A percentile compares a stretch with the other conserved stretches of the same genome.
These are phyloP conservation scores for Eutypella sp. DNA, from an alignment of 2,329 filamentous ascomycete genomes.

Conservation along the genomic window DNA sequence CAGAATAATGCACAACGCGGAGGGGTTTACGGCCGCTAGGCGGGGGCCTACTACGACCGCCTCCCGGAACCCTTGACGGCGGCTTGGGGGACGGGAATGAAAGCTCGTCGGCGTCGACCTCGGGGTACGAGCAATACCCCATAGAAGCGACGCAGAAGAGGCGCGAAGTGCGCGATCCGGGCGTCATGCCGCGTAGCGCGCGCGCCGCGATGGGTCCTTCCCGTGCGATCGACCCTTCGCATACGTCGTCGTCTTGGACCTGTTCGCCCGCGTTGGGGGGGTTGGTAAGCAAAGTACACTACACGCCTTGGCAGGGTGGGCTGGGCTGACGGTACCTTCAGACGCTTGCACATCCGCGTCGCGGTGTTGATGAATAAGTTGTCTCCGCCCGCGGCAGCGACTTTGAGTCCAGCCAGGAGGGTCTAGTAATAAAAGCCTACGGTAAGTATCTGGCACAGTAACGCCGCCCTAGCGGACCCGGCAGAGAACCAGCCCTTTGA, in stretches of 20 bases:
- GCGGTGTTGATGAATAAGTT: constrained; percentile 17
- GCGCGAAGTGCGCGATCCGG: constrained; percentile 45
- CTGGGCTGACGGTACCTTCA: constrained; percentile 10
- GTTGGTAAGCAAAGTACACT: not conserved
- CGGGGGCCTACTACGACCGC: constrained; percentile 15
- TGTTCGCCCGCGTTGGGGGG: constrained; percentile 20
- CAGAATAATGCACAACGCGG: constrained; percentile 54
- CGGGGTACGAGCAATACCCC: constrained; percentile 48
- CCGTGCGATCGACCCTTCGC: constrained; percentile 43
- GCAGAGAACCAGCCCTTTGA: not conserved
- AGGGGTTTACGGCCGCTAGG: constrained; percentile 43
- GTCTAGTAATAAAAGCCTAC: constrained; percentile 6
- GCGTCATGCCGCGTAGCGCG: constrained; percentile 39
- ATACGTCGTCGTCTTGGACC: constrained; percentile 51
- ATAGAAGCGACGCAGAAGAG: constrained; percentile 49
- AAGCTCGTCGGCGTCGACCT: constrained; percentile 37
- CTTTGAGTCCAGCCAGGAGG: constrained; percentile 19
- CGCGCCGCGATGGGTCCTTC: constrained; percentile 51
- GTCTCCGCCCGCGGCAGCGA: constrained; percentile 18
- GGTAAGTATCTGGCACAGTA: not conserved
- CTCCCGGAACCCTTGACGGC: constrained; percentile 20
- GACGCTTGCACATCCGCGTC: constrained; percentile 20
- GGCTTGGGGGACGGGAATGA: constrained; percentile 39
- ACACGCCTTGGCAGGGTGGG: not conserved
- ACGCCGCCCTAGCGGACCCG: constrained; percentile 1